phyloP scores from a whole-genome alignment of 768 basidiomycete species.

The Heimioporus sp. region DNA sequence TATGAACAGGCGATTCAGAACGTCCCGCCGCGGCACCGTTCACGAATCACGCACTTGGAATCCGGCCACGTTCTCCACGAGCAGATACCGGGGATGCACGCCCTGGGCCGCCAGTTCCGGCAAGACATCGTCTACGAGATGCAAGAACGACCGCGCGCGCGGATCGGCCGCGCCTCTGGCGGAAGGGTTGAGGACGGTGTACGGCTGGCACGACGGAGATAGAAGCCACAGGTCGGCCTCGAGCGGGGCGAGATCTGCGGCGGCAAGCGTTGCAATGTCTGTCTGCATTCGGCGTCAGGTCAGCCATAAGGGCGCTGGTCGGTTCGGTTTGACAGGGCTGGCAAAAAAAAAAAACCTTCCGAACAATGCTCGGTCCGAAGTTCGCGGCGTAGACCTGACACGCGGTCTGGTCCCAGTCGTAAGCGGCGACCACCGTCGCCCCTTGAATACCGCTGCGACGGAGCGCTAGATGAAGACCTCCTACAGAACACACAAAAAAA shows the following conservation, averaged over 20 bases:
- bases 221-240: slow-evolving; percentile 71
- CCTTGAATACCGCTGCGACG: slow-evolving; percentile 46
- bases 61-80: slow-evolving; percentile 82
- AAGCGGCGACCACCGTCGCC: slow-evolving; percentile 56
- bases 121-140: slow-evolving; percentile 61
- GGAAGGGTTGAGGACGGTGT: slow-evolving; percentile 72
- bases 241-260: slow-evolving; percentile 42
- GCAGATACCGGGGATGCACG: slow-evolving; percentile 54
- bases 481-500: slow-evolving; percentile 33
- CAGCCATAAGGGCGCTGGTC: not conserved
- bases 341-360: slow-evolving; percentile 28
- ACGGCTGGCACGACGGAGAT: slow-evolving; percentile 84
- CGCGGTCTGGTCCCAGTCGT: slow-evolving; percentile 80
- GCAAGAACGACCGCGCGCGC: slow-evolving; percentile 72
- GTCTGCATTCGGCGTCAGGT: slow-evolving; percentile 32
- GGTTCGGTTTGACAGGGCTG: not conserved
- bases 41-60: slow-evolving; percentile 65
- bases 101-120: slow-evolving; percentile 49
- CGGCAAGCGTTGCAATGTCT: slow-evolving; percentile 61
- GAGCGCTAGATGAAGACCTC: slow-evolving; percentile 72
- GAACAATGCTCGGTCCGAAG: slow-evolving; percentile 44
- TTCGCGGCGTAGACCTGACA: slow-evolving; percentile 69
- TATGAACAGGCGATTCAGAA: slow-evolving; percentile 11
- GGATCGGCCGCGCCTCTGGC: slow-evolving; percentile 73
- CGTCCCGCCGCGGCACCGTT: not conserved